Conservation (phyloP, 768 basidiomycete genomes). For the Podaxis rugospora region DNA sequence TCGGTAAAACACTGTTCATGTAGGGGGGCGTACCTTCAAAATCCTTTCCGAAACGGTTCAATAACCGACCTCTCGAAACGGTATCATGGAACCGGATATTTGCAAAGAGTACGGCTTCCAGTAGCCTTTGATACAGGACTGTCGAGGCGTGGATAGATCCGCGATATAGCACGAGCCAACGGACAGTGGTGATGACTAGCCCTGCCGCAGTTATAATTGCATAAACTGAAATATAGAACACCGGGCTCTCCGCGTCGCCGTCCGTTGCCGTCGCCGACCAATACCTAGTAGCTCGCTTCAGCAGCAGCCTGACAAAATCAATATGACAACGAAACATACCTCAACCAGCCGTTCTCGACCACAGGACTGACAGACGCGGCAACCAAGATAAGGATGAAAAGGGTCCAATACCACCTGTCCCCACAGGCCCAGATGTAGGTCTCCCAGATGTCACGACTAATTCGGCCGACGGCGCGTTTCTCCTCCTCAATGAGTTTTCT, state of each 20-base stretch:
- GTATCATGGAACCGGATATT: slow-evolving; percentile 94
- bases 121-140: slow-evolving; percentile 68
- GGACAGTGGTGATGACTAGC: slow-evolving; percentile 47
- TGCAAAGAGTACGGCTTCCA: slow-evolving; percentile 82
- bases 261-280: slow-evolving; percentile 53
- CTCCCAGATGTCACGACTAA: slow-evolving; percentile 61
- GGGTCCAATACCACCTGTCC: slow-evolving; percentile 52
- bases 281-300: slow-evolving; percentile 23
- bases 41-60: slow-evolving; percentile 88
- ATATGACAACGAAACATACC: slow-evolving; percentile 24
- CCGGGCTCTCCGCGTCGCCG: slow-evolving; percentile 39
- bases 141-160: slow-evolving; percentile 83
- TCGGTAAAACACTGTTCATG: neutral
- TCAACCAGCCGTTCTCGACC: slow-evolving; percentile 68
- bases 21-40: slow-evolving; percentile 52
- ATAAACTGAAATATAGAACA: slow-evolving; percentile 70
- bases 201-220: slow-evolving; percentile 44
- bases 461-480: slow-evolving; percentile 69
- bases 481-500: slow-evolving; percentile 86
- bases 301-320: slow-evolving; percentile 1
- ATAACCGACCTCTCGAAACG: slow-evolving; percentile 73
- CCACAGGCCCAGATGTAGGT: slow-evolving; percentile 34
- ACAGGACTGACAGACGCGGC: slow-evolving; percentile 63
- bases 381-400: slow-evolving; percentile 48
- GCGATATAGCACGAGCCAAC: slow-evolving; percentile 72